Conservation (phyloP, 106 monocot species). For the Dendrobium nobile region DNA sequence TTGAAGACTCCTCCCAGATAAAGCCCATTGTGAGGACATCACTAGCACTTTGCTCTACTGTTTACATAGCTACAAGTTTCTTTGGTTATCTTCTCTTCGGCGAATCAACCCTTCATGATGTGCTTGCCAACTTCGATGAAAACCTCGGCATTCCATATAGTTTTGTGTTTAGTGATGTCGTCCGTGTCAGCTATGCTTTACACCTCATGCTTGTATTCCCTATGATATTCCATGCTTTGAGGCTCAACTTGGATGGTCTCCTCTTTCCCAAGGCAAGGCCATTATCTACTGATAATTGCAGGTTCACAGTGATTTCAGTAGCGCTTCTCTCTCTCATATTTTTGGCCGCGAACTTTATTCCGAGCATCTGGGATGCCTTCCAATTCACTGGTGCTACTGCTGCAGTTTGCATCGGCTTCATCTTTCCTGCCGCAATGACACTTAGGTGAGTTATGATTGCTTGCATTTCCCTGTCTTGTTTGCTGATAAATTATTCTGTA, state of each 20-base stretch:
- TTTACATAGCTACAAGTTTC: conserved; percentile 63
- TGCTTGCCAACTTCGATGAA: conserved; percentile 76
- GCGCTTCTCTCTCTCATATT: conserved; percentile 45
- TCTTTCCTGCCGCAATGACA: conserved; percentile 82
- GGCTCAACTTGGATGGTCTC: conserved; percentile 84
- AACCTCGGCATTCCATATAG: conserved; percentile 82
- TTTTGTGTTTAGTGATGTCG: conserved; percentile 53
- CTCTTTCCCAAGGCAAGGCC: conserved; percentile 52
- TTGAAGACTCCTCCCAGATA: conserved; percentile 50
- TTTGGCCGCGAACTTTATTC: conserved; percentile 72
- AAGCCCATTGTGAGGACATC: conserved; percentile 50
- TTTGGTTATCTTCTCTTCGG: conserved; percentile 75
- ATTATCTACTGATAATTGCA: conserved; percentile 47
- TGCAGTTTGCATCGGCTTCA: conserved; percentile 85
- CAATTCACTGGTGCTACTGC: conserved; percentile 94
- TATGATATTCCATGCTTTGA: conserved; percentile 71
- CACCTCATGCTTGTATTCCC: conserved; percentile 98
- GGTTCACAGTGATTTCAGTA: conserved; percentile 46
- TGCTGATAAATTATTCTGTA: too few relatives aligned
- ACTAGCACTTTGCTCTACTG: conserved; percentile 43
- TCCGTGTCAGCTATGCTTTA: conserved; percentile 70
- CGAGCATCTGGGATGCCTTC: conserved; percentile 96
- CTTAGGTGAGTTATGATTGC: conserved; percentile 39
- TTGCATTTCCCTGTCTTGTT: background rate
- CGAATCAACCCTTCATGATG: conserved; percentile 65